Base-by-base conservation (phyloP, 352 stramenopile species). In the Blastocystis sp. region DNA sequence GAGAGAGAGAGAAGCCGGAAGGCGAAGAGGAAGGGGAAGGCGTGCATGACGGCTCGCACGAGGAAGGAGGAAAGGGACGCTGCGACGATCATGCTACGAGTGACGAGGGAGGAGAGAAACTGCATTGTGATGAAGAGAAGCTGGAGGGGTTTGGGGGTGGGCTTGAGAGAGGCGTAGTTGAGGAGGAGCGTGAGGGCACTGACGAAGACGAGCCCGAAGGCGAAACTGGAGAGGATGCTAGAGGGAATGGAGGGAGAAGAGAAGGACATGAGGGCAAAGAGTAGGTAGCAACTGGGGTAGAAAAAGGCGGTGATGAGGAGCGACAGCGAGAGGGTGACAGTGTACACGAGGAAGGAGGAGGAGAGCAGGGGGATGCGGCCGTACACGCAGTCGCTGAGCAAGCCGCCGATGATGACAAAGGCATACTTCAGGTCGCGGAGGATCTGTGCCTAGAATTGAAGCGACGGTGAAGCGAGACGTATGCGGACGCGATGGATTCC, bases 321-420 rank as follows among this genome's bases (percentile, higher is more conserved):
- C 4, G 57, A 57, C n/a, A 84, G 43, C 1, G 60, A 40, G 24
- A 68, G 19, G 17, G 48, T 59, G 24, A 62, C 24, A 21, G 38
- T 28, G 4, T 84, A 84, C 17, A 68, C 21, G 21, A 84, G 9
- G 34, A 70, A 84, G 34, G 74, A 84, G 19, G 11, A 84, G 28
- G 45, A 28, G 52, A 84, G 65, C 4, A 84, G 48, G 48, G 74
- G 74, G 21, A 84, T n/a, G 43, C 74, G 24, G 14, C 74, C 74
- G 24, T 84, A 84, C 11, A 84, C 34, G 45, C 74, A 84, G 24
- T 84, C 74, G 24, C 24, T 14, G 19, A 84, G n/a, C 19, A 84
- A 45, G 54, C 74, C 74, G 24, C 74, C 74, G 19, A 84, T 45
- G 10, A 84, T 45, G 9, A 69, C 21, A 43, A 84, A 84, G 17